Conservation (phyloP, 148 eudicot genomes). For the Persicaria tinctoria region DNA sequence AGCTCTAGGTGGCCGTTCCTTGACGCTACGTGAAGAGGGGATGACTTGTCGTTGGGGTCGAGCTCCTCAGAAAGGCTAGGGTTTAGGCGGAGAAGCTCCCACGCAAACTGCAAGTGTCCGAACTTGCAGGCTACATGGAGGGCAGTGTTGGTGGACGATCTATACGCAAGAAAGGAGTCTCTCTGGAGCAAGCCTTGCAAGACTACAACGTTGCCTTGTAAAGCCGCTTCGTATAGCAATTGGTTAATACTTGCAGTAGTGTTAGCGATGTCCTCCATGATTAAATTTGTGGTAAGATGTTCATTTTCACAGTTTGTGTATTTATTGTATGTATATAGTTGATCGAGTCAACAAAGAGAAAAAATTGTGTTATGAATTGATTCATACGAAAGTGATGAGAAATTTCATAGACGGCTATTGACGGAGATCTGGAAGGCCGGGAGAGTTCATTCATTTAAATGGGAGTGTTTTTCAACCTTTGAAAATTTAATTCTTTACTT, state of each 20-base stretch:
- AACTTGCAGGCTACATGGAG: constrained; percentile 30
- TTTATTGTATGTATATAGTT: neutral
- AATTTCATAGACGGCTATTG: too few species aligned
- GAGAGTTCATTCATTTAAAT: too few species aligned
- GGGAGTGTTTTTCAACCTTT: too few species aligned
- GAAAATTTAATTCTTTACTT: too few species aligned
- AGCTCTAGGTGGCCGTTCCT: constrained; percentile 28
- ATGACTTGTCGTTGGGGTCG: constrained; percentile 21
- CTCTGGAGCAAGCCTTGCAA: constrained; percentile 18
- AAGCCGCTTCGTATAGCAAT: constrained; percentile 24
- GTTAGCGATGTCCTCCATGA: neutral
- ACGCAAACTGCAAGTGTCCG: constrained; percentile 28
- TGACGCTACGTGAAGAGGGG: constrained; percentile 37
- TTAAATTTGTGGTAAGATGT: too few species aligned
- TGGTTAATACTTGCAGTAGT: neutral
- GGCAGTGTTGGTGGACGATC: constrained; percentile 13
- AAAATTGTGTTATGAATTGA: too few species aligned
- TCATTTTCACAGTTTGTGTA: neutral
- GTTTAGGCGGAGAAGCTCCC: constrained; percentile 22
- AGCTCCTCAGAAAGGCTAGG: constrained; percentile 32
- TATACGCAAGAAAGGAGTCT: constrained; percentile 15
- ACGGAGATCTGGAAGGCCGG: too few species aligned
- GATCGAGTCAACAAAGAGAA: neutral
- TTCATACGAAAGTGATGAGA: too few species aligned
- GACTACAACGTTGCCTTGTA: constrained; percentile 19